Evolutionary conservation across 2,329 filamentous ascomycete genomes (phyloP), one percentile per base, ranked within the genome.

Genomic region (Ploettnerulaceae sp.): DNA sequence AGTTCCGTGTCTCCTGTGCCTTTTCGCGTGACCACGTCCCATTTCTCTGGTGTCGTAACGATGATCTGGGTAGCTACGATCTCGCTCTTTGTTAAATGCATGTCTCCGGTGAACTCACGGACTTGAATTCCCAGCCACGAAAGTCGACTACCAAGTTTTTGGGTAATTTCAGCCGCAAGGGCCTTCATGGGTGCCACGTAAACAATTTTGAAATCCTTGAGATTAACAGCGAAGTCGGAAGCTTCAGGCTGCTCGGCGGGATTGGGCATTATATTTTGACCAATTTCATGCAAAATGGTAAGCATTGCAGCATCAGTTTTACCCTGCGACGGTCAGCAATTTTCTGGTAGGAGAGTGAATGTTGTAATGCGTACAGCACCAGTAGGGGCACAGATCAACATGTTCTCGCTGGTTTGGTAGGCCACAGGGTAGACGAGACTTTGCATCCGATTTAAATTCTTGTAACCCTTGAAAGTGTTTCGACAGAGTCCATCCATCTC

Each of bases 181-280:
- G 93, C 94, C 67, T 98, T 98, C 94, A 98, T 98, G 0, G 93
- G 94, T 1, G 94, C 93, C 31, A 98, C 93, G 59, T 98, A 98
- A 47, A 98, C 89, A 58, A 98, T 91, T 68, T 98, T 97, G 76
- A 97, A 96, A 58, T 95, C 88, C 42, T 95, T 86, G 0, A 81
- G 71, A 48, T 85, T 76, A n/a, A 95, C 86, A 1, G 77, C 78
- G 62, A 96, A 96, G 29, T 95, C 86, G 0, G 76, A 82, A 0
- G 85, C 81, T 44, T 81, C 71, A 0, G 79, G 79, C 31, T 88
- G 73, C 47, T 95, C 87, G 7, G 84, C 74, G 0, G 90, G 91
- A 56, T 81, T 89, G 0, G 93, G 91, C 0, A 76, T 73, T 18
- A 87, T 78, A 60, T 97, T 91, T 64, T 95, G 90, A 1, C 86